Base-by-base conservation (phyloP, 352 stramenopile genomes). In the Blastocystis hominis region DNA sequence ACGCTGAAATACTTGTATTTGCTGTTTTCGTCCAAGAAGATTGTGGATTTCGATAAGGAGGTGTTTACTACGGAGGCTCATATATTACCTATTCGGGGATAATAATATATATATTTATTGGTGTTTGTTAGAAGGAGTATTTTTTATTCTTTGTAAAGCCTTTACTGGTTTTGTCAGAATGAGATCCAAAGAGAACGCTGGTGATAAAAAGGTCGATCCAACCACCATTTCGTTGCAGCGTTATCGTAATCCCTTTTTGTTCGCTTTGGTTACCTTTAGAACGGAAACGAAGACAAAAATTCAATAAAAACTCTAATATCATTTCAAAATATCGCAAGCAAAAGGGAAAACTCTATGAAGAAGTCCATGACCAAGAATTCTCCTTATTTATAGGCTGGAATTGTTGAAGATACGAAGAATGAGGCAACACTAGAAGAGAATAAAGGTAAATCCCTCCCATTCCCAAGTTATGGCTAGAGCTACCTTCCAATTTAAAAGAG, bases 41-140 rank as follows among this genome's bases (percentile, higher is more conserved):
- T 77, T n/a, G 56, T 86, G 7, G 76, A 86, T 36, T 86, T 86
- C n/a, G 3, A 80, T n/a, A 86, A 86, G 36, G 63, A 70, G n/a
- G 24, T 86, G 36, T 50, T 86, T 34, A 77, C 59, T 47, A 86
- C 76, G 20, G 76, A 86, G 44, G 59, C 34, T n/a, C 76, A 86
- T 70, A 80, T 80, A 40, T n/a, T 80, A 36, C 70, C 70, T 64
- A 64, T 80, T 63, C 68, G 63, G 42, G 42, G 55, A 24, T 9
- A 40, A 34, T 80, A 10, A 9, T 30, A 30, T 30, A 30, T 30
- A 30, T 30, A 30, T 30, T 30, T 30, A 30, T 59, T 59, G 10
- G 62, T 80, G 70, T 80, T 80, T 80, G 70, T 80, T 63, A 42
- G 55, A 6, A 62, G 6, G 24, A 50, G 50, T 34, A 30, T 40